Base-by-base conservation (phyloP, 192 early-diverging fungal species). In the Coemansia sp. region DNA sequence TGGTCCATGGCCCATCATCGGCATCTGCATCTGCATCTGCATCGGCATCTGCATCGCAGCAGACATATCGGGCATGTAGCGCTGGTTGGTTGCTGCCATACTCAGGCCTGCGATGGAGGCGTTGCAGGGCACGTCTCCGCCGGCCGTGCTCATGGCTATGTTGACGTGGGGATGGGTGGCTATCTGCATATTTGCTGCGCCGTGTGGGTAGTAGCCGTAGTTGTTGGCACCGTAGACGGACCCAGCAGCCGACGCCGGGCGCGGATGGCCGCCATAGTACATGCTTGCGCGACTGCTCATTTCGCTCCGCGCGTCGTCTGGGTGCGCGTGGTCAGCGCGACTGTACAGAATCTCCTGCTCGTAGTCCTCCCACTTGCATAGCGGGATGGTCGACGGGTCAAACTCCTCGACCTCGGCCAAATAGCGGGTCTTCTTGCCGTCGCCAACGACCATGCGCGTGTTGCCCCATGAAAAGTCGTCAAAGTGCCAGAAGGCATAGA, bases 391-490 rank as follows among this genome's bases (percentile, higher is more conserved):
- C 19, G 84, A 73, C 14, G 89, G 88, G 69, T 93, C 90, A 73
- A 93, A 93, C 64, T 86, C 85, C 60, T 88, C 89, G 45, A 88
- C 79, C 59, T 88, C 88, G 54, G 83, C 86, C 62, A 80, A 73
- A 52, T 72, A 82, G 25, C 85, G 82, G 35, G 80, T 53, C 70
- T 83, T 88, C 65, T 85, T 89, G 71, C 93, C 93, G 47, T 91
- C 90, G 68, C 92, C 90, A 18, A 93, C 85, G 9, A 95, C 93
- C 53, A 91, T 57, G 78, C 97, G 91, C 27, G 97, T 99, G 75
- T 94, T 97, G 69, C 95, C 97, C 97, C 97, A 99, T 29, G 93
- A 95, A 66, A 99, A 99, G 74, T 99, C 95, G 75, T 99, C 98
- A 83, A 98, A 95, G 84, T 97, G 95, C 98, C 98, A 99, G 86